Evolutionary conservation across 192 early-diverging fungal species (phyloP).

Genomic region (Diversispora epigaea): DNA sequence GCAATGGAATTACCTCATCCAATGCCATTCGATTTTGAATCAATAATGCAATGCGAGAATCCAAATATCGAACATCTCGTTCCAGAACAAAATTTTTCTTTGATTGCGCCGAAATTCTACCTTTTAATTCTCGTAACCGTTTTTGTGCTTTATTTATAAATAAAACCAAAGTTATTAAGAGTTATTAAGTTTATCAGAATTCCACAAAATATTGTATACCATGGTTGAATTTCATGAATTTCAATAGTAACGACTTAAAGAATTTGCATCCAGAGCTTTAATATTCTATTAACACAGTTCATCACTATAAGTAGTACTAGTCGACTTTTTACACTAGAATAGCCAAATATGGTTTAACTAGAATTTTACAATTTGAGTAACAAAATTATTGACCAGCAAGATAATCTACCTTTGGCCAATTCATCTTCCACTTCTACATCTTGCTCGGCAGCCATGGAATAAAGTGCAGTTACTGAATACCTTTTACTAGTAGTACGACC

Average conservation of each 20-base stretch:
- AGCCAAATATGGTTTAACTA: not conserved
- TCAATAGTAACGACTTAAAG: too few species aligned
- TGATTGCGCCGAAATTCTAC: constrained; percentile 86
- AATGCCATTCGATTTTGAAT: constrained; percentile 94
- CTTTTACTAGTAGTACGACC: constrained; percentile 63
- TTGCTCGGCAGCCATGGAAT: constrained; percentile 86
- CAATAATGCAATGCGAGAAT: constrained; percentile 86
- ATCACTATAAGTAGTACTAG: too few species aligned
- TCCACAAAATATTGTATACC: constrained; percentile 27
- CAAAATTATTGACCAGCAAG: not conserved
- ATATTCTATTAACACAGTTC: too few species aligned
- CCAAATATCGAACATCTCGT: constrained; percentile 88
- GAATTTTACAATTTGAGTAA: not conserved
- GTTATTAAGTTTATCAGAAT: constrained; percentile 17
- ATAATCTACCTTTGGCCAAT: constrained; percentile 77
- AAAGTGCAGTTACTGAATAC: constrained; percentile 70
- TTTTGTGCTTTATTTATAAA: constrained; percentile 65
- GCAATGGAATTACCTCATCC: constrained; percentile 66
- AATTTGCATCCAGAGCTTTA: too few species aligned
- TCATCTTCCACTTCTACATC: constrained; percentile 93
- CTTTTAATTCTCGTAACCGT: constrained; percentile 80
- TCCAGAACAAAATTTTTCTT: constrained; percentile 95
- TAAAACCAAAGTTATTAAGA: constrained; percentile 9
- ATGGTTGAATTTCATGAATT: not conserved
- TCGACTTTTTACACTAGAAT: too few species aligned